These are phyloP conservation scores for Penicillium sp. DNA, from an alignment of 2,329 filamentous ascomycete species.

Conservation along the genomic window DNA sequence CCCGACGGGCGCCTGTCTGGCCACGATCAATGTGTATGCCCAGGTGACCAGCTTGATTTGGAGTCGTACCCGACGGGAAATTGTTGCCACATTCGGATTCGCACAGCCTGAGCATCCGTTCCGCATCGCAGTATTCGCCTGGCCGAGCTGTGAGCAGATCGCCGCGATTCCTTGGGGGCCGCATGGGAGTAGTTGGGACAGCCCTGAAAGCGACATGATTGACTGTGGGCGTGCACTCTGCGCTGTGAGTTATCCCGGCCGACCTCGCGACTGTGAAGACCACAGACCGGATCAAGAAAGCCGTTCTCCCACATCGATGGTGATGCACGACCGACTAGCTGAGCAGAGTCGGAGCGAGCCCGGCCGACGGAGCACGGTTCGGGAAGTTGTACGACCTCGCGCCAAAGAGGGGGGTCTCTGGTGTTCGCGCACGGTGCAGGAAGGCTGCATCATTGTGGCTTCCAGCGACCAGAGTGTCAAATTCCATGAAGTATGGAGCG, in stretches of 20 bases:
- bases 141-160: conserved; percentile 82
- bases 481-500: no score
- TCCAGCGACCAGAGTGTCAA: no score
- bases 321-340: no score
- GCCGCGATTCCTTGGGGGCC: conserved; percentile 76
- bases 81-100: conserved; percentile 89
- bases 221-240: conserved; percentile 57
- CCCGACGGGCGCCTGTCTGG: conserved; percentile 68
- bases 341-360: no score
- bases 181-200: conserved; percentile 32
- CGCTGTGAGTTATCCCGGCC: conserved; percentile 78
- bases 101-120: conserved; percentile 80
- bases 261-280: no score
- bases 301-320: no score
- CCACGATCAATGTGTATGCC: conserved; percentile 82
- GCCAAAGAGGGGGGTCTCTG: no score
- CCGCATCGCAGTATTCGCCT: conserved; percentile 84
- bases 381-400: no score
- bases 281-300: no score
- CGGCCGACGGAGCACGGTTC: no score
- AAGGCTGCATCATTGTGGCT: no score
- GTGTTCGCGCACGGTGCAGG: no score
- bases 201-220: conserved; percentile 17
- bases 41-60: conserved; percentile 90
- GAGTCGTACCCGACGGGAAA: conserved; percentile 76